Evolutionary conservation across 2,329 filamentous ascomycete species (phyloP).

Genomic region (Colletotrichum eremochloae): DNA sequence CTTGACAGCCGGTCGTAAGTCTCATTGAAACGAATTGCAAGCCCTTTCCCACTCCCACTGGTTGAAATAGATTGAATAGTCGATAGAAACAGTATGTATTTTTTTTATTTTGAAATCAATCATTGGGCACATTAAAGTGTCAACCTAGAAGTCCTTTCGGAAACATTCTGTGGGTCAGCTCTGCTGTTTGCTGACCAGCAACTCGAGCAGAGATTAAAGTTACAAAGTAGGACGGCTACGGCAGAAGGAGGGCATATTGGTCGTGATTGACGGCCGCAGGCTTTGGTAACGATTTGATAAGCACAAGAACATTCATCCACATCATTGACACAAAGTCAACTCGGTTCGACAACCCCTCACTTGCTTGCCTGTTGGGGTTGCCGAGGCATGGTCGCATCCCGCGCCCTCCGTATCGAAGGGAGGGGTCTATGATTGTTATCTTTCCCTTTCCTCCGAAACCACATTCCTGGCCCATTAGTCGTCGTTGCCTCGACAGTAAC

Average conservation of each 20-base stretch:
- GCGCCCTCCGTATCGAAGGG: conserved; percentile 1
- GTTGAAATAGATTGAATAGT: too few relatives aligned
- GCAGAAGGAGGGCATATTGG: neutral
- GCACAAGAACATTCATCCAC: neutral
- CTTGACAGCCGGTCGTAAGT: neutral
- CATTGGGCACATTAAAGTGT: too few relatives aligned
- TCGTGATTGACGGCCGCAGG: conserved; percentile 25
- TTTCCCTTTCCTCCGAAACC: neutral
- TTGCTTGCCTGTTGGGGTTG: conserved; percentile 1
- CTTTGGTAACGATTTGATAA: neutral
- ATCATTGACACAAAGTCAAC: conserved; percentile 2
- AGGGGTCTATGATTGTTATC: neutral
- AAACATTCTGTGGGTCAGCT: neutral
- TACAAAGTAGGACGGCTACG: conserved; percentile 11
- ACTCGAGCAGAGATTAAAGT: conserved; percentile 10
- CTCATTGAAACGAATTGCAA: neutral
- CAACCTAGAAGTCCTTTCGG: too few relatives aligned
- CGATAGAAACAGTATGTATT: too few relatives aligned
- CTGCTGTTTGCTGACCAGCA: neutral
- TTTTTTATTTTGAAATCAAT: too few relatives aligned
- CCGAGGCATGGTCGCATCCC: conserved; percentile 18
- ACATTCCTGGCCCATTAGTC: neutral
- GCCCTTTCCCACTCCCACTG: too few relatives aligned
- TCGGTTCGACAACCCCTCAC: conserved; percentile 14
- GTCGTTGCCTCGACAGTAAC: neutral